A percentile compares a stretch with the other conserved stretches of the same genome.
These are phyloP conservation scores for Venturiaceae sp. DNA, from an alignment of 2,329 filamentous ascomycete genomes.

Conservation along the genomic window DNA sequence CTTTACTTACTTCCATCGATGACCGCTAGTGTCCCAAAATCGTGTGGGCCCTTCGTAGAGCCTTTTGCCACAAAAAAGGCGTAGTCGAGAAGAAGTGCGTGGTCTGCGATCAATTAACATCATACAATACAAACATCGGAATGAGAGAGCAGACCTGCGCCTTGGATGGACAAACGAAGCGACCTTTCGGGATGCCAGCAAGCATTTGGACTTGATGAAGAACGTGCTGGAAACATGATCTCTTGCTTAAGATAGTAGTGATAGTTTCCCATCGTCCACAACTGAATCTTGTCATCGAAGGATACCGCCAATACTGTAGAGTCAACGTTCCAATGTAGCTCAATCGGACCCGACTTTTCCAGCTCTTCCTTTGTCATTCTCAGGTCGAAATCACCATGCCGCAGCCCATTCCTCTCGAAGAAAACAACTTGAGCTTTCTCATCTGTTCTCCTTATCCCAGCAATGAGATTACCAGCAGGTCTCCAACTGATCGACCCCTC, in stretches of 20 bases:
- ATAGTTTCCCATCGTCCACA: constrained; percentile 97
- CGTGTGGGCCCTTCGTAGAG: constrained; percentile 59
- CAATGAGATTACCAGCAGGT: constrained; percentile 81
- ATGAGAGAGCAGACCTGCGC: constrained; percentile 25
- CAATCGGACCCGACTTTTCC: constrained; percentile 43
- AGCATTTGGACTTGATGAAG: constrained; percentile 13
- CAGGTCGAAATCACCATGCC: constrained; percentile 90
- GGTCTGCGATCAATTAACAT: constrained; percentile 20
- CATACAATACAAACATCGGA: constrained; percentile 6
- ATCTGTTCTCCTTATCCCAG: constrained; percentile 65
- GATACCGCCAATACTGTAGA: constrained; percentile 83
- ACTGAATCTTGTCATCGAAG: constrained; percentile 64
- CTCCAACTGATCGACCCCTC: constrained; percentile 84
- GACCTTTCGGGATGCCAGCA: constrained; percentile 82
- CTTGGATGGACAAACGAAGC: constrained; percentile 51
- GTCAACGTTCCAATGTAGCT: constrained; percentile 84
- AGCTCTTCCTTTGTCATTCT: constrained; percentile 53
- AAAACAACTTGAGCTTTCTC: constrained; percentile 76
- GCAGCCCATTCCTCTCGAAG: constrained; percentile 92
- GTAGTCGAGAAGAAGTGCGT: constrained; percentile 54
- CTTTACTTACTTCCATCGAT: constrained; percentile 60
- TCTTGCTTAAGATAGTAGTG: constrained; percentile 98
- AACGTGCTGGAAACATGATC: constrained; percentile 31
- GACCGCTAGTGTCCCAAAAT: constrained; percentile 71
- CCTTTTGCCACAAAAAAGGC: constrained; percentile 60